Percentiles rank a stretch among this genome's conserved stretches.
Evolutionary conservation across 1,139 yeast species (phyloP).

Genomic region (Arxiozyma heterogenica): DNA sequence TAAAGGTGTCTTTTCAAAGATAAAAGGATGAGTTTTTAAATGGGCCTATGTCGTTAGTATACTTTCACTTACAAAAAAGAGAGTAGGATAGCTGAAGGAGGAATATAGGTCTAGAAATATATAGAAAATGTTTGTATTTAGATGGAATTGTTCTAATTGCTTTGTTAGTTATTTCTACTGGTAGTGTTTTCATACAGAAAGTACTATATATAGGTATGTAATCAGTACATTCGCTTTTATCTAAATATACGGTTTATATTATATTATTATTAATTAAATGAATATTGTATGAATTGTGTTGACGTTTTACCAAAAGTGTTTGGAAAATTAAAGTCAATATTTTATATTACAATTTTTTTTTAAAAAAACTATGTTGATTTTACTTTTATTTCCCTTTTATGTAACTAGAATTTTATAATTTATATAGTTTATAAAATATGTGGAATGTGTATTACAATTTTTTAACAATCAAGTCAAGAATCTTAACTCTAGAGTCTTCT

Average conservation of each 20-base stretch:
- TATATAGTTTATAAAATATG: background rate
- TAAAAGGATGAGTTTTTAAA: too few relatives aligned
- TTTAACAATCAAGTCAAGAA: constrained; percentile 31
- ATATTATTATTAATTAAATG: too few relatives aligned
- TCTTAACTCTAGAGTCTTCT: constrained; percentile 28
- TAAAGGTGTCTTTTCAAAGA: background rate
- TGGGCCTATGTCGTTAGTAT: too few relatives aligned
- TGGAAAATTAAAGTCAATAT: background rate
- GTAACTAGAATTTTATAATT: background rate
- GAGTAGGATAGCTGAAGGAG: background rate
- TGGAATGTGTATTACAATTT: constrained; percentile 20
- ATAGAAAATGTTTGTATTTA: too few relatives aligned
- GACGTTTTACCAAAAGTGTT: background rate
- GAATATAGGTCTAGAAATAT: too few relatives aligned
- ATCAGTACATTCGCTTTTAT: background rate
- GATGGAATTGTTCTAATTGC: too few relatives aligned
- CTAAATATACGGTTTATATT: background rate
- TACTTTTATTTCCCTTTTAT: background rate
- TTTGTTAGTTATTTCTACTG: background rate
- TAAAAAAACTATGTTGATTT: background rate
- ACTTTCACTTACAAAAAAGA: too few relatives aligned
- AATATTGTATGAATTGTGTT: background rate
- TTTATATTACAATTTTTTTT: background rate
- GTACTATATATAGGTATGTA: background rate
- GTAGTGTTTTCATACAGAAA: background rate